Evolutionary conservation across 805 yeast species (phyloP).

Genomic region (Nakazawaea sp.): DNA sequence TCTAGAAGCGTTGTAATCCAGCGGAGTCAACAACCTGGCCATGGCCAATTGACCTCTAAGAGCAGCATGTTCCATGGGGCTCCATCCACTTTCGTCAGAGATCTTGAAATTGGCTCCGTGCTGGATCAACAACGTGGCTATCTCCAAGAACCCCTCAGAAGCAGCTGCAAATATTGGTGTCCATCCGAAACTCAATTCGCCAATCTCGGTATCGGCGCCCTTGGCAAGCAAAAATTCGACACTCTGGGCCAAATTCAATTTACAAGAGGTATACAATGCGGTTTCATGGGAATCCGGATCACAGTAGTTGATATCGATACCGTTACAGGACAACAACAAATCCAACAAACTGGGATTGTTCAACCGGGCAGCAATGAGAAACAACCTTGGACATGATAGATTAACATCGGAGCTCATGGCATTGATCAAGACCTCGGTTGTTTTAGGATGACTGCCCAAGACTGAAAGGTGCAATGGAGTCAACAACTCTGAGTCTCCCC

Average conservation of each 20-base stretch:
- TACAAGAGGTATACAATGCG: constrained; percentile 75
- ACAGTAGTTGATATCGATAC: constrained; percentile 57
- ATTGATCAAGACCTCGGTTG: constrained; percentile 53
- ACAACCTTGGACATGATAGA: constrained; percentile 46
- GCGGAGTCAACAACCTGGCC: constrained; percentile 54
- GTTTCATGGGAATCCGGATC: constrained; percentile 67
- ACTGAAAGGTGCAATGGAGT: constrained; percentile 84
- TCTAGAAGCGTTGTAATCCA: constrained; percentile 27
- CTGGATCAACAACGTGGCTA: constrained; percentile 48
- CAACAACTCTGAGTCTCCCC: constrained; percentile 76
- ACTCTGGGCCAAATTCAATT: constrained; percentile 45
- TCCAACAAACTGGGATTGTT: constrained; percentile 51
- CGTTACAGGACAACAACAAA: constrained; percentile 45
- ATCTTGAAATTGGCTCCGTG: constrained; percentile 47
- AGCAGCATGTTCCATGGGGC: constrained; percentile 95
- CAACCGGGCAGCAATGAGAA: constrained; percentile 64
- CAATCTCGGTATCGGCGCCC: constrained; percentile 69
- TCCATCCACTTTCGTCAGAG: constrained; percentile 88
- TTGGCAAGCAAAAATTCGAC: constrained; percentile 47
- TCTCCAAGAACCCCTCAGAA: constrained; percentile 64
- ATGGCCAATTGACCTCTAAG: constrained; percentile 78
- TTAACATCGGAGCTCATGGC: constrained; percentile 30
- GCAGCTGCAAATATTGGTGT: constrained; percentile 90
- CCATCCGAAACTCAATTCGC: constrained; percentile 84
- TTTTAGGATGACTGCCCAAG: constrained; percentile 74